phyloP scores from a whole-genome alignment of 805 yeast genomes.

The Metschnikowia corniflorae region DNA sequence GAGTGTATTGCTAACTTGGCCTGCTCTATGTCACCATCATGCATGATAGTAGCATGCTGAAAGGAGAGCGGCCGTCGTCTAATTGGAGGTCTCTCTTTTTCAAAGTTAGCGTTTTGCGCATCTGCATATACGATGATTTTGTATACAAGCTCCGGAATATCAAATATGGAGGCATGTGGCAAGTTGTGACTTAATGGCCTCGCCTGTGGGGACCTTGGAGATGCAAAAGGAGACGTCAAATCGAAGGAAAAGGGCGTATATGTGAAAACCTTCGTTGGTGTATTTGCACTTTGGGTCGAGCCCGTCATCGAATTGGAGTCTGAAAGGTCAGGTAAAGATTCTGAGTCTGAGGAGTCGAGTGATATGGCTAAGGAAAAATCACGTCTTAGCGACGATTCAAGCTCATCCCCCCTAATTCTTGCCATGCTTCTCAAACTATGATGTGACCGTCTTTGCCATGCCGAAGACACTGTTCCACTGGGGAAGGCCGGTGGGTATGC shows the following conservation, averaged over 20 bases:
- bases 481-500: conserved; percentile 11
- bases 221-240: neutral
- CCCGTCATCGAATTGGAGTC: conserved; percentile 23
- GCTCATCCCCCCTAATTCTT: neutral
- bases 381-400: too few relatives aligned
- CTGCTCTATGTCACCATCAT: conserved; percentile 45
- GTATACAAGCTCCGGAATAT: conserved; percentile 71
- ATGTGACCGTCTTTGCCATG: conserved; percentile 1
- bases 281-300: conserved; percentile 11
- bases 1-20: conserved; percentile 44
- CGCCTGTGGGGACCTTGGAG: neutral
- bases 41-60: conserved; percentile 64
- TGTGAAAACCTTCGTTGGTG: conserved; percentile 13
- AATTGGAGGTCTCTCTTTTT: conserved; percentile 56
- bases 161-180: conserved; percentile 42
- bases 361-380: too few relatives aligned
- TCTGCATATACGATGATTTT: conserved; percentile 63
- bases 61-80: conserved; percentile 68
- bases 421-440: neutral
- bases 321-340: conserved; percentile 36
- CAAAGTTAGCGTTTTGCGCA: conserved; percentile 46
- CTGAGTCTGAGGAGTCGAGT: conserved; percentile 26
- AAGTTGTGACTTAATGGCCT: neutral
- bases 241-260: conserved; percentile 2
- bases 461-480: neutral